Evolutionary conservation across 371 early-diverging fungal genomes (phyloP), one percentile per base, ranked within the genome.

Genomic region (Mortierella sp.): DNA sequence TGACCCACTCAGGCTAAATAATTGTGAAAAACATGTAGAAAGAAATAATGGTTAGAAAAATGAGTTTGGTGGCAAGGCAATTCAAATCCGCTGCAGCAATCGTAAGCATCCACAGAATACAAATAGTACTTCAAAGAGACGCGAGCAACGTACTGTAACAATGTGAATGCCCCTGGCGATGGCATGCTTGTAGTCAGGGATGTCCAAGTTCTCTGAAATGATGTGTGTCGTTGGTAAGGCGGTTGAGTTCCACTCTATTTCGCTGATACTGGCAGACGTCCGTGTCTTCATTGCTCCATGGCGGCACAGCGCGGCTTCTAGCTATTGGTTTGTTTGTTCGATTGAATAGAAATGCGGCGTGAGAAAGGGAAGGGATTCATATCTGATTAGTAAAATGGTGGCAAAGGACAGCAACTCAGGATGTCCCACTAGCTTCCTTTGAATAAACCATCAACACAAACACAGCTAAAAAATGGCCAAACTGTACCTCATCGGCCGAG

Each of bases 1-100:
- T 71, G 14, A 89, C 81, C 90, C 90, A 90, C 10, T 82, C 76
- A 46, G 89, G 89, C 89, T 89, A 79, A 11, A 28, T 16, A 43
- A 28, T 31, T 11, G 61, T 40, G 9, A 44, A 44, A 70, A 82
- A 40, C 57, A 19, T 19, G 16, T 16, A 14, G 16, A 13, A 13
- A 26, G 61, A 48, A 0, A 11, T 54, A 37, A 72, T 8, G 21
- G 24, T 64, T 19, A 37, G 37, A 19, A 64, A 64, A 1, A 37
- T 0, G 24, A 19, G 6, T 34, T 64, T 61, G 34, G 64, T 64
- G 64, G 37, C 61, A 61, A 61, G 61, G 13, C 43, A 9, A 1
- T 67, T 67, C 67, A 37, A 6, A 40, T 31, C 21, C 67, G 43
- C 40, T 21, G 64, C 34, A 61, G 64, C 37, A 37, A 19, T 0